These are phyloP conservation scores for Smittium mucronatum DNA, from an alignment of 371 early-diverging fungal species.

Conservation along the genomic window DNA sequence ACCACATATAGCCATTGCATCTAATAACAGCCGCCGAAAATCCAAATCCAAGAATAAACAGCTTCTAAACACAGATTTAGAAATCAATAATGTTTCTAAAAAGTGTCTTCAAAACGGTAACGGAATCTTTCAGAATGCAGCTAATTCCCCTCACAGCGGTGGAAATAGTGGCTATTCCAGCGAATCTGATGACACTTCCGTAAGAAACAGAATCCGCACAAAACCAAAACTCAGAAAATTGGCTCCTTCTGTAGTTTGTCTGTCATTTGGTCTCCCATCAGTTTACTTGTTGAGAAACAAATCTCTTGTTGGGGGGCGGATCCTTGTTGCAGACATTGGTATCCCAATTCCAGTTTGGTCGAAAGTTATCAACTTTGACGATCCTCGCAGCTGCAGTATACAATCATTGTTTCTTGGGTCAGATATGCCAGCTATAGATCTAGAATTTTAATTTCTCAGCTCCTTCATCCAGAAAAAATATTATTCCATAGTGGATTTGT, in stretches of 20 bases:
- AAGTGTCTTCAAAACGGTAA: not conserved
- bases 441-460: not conserved
- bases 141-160: not conserved
- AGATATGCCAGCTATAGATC: not conserved
- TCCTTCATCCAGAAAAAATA: not conserved
- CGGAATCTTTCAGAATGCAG: not conserved
- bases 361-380: not conserved
- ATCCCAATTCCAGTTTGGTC: not conserved
- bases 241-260: not conserved
- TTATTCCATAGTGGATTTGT: not conserved
- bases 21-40: not conserved
- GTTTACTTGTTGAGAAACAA: not conserved
- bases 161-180: not conserved
- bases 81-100: not conserved
- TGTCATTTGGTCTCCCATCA: slow-evolving; percentile 6
- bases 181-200: not conserved
- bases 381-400: not conserved
- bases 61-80: not conserved
- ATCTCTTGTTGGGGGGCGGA: not conserved
- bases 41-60: not conserved
- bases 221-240: not conserved
- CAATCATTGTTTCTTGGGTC: not conserved
- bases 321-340: slow-evolving; percentile 7
- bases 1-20: too few relatives aligned
- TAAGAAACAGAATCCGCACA: too few relatives aligned